A percentile compares a stretch with the other conserved stretches of the same genome.
phyloP scores from a whole-genome alignment of 1,284 basidiomycete species.

The Heterobasidion occidentale region DNA sequence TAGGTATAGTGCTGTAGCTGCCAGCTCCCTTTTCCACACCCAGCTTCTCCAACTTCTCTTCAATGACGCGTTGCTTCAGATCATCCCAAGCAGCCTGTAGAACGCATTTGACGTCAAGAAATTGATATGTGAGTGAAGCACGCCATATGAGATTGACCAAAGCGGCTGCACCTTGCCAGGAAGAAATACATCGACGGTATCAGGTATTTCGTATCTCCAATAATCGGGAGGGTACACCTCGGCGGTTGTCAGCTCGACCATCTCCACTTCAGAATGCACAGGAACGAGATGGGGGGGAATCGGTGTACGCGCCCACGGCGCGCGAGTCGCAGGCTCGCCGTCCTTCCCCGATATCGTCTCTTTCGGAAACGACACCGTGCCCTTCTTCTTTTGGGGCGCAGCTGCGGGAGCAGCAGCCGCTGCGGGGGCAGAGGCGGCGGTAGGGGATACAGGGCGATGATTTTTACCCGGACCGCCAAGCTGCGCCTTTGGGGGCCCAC shows the following conservation, averaged over 20 bases:
- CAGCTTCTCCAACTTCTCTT: constrained; percentile 70
- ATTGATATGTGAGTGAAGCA: constrained; percentile 1
- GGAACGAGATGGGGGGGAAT: constrained; percentile 34
- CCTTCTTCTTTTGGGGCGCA: constrained; percentile 48
- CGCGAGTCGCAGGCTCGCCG: constrained; percentile 34
- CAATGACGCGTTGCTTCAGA: constrained; percentile 61
- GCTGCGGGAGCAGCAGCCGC: constrained; percentile 16
- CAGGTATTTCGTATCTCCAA: constrained; percentile 47
- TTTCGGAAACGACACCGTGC: constrained; percentile 63
- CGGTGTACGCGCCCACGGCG: constrained; percentile 59
- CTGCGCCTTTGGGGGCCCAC: constrained; percentile 75
- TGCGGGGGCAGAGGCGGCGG: constrained; percentile 17
- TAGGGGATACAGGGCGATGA: constrained; percentile 53
- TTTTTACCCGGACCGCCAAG: constrained; percentile 72
- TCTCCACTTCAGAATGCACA: constrained; percentile 24
- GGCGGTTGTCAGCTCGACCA: constrained; percentile 43
- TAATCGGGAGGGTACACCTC: constrained; percentile 57
- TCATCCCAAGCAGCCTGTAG: constrained; percentile 61
- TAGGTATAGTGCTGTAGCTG: constrained; percentile 34
- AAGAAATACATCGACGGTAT: constrained; percentile 69
- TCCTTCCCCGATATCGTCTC: constrained; percentile 46
- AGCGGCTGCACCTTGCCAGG: constrained; percentile 62
- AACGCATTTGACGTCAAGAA: not conserved
- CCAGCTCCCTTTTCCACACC: constrained; percentile 66
- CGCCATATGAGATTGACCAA: not conserved